Percentiles rank a stretch among this genome's conserved stretches.
Evolutionary conservation across 2,329 filamentous ascomycete species (phyloP).

Genomic region (Lasiodiplodia citricola): DNA sequence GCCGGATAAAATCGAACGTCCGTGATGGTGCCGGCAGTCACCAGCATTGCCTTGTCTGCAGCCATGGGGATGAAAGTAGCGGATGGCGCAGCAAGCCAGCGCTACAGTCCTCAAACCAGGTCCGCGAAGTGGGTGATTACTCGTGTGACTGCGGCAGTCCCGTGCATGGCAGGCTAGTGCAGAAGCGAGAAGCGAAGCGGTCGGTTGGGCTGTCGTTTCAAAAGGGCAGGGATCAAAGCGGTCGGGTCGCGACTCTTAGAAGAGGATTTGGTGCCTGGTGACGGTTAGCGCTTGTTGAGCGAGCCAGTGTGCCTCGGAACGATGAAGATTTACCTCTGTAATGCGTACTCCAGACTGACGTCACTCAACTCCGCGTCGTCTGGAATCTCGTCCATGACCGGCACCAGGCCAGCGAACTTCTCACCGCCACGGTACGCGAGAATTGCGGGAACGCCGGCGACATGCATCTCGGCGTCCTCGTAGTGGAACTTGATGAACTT

Average conservation of each 20-base stretch:
- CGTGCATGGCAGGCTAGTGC: background rate
- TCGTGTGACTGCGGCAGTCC: conserved; percentile 11
- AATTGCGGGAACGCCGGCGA: conserved; percentile 83
- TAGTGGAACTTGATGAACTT: conserved; percentile 93
- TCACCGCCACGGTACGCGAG: conserved; percentile 90
- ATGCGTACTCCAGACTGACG: conserved; percentile 61
- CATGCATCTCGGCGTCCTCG: conserved; percentile 92
- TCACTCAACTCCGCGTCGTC: conserved; percentile 58
- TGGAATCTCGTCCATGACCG: conserved; percentile 85
- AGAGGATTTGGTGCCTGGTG: conserved; percentile 27
- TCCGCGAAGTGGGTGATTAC: background rate
- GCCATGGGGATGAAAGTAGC: background rate
- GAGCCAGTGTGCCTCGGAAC: background rate
- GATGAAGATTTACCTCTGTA: conserved; percentile 57
- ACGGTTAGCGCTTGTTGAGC: conserved; percentile 3
- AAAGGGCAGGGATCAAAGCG: conserved; percentile 15
- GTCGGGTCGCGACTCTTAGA: conserved; percentile 7
- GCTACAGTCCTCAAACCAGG: background rate
- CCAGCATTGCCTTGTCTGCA: background rate
- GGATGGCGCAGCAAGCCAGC: conserved; percentile 7
- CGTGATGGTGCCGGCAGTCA: background rate
- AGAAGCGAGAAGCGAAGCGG: conserved; percentile 3
- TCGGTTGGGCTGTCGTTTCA: conserved; percentile 16
- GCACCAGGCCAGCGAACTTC: conserved; percentile 86
- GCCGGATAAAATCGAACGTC: conserved; percentile 7